Evolutionary conservation across 306 rosid genomes (phyloP).

Genomic region (Sicyos edulis): DNA sequence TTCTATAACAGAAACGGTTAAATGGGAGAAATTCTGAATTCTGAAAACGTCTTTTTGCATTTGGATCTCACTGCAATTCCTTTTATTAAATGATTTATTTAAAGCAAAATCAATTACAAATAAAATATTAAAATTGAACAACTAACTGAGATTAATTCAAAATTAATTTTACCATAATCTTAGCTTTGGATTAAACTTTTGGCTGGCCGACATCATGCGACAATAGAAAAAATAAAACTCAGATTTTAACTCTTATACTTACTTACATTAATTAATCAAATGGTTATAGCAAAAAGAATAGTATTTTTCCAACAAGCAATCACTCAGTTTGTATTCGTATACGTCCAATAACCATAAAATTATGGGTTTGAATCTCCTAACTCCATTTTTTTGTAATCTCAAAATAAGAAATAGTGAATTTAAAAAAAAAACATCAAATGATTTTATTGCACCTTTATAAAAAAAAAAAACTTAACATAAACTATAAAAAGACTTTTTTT

Average conservation of each 20-base stretch:
- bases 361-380: too few relatives aligned
- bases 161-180: not conserved
- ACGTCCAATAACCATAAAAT: too few relatives aligned
- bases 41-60: not conserved
- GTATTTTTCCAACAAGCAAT: too few relatives aligned
- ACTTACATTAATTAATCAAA: not conserved
- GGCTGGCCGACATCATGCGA: not conserved
- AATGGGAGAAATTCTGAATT: not conserved
- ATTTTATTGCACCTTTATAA: too few relatives aligned
- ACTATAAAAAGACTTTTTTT: too few relatives aligned
- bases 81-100: not conserved
- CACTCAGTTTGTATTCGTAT: too few relatives aligned
- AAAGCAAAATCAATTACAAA: too few relatives aligned
- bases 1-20: constrained; percentile 7
- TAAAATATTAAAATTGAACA: not conserved
- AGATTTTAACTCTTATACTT: not conserved
- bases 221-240: not conserved
- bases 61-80: not conserved
- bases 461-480: too few relatives aligned
- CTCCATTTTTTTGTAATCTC: too few relatives aligned
- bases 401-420: too few relatives aligned
- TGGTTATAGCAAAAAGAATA: too few relatives aligned
- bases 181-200: not conserved
- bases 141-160: not conserved
- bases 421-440: too few relatives aligned